Evolutionary conservation across 768 basidiomycete species (phyloP), one percentile per base, ranked within the genome.

Genomic region (Suillus cothurnatus): DNA sequence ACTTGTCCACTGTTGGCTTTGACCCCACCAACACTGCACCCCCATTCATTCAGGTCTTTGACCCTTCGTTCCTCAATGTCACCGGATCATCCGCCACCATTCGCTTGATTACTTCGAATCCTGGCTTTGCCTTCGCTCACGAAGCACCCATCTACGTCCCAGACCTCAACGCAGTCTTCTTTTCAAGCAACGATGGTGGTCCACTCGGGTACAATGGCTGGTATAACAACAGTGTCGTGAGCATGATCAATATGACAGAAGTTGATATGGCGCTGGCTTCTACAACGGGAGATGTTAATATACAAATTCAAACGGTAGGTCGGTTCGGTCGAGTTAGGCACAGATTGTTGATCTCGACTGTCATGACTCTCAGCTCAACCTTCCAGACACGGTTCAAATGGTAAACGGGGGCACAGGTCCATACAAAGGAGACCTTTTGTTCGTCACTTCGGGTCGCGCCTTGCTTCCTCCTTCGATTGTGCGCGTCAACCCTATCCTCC

Each of bases 71-170:
- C 75, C 76, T 89, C 52, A 63, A 73, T 8, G 78, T 92, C 63
- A 82, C 92, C 1, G 92, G 91, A 1, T 67, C 74, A 5, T 76
- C 78, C 31, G 86, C 91, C 7, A 82, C 83, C 0, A 82, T 93
- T 58, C 81, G 83, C 4, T 73, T 84, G 65, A 84, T 94, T 56
- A 86, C 86, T 0, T 82, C 84, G 9, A 85, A 87, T 64, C 81
- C 83, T 4, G 84, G 81, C 4, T 88, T 88, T 73, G 88, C 88
- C 3, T 87, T 92, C 67, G 91, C 91, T 21, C 92, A 94, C 71
- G 93, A 94, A 76, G 92, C 90, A 3, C 90, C 90, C 0, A 80
- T 93, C 2, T 92, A 87, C 74, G 78, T 85, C 38, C 77, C 86
- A 6, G 82, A 80, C n/a, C 88, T 87, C n/a, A 85, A 92, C 69